These are phyloP conservation scores for Calocybe indica DNA, from an alignment of 768 basidiomycete genomes.

Conservation along the genomic window DNA sequence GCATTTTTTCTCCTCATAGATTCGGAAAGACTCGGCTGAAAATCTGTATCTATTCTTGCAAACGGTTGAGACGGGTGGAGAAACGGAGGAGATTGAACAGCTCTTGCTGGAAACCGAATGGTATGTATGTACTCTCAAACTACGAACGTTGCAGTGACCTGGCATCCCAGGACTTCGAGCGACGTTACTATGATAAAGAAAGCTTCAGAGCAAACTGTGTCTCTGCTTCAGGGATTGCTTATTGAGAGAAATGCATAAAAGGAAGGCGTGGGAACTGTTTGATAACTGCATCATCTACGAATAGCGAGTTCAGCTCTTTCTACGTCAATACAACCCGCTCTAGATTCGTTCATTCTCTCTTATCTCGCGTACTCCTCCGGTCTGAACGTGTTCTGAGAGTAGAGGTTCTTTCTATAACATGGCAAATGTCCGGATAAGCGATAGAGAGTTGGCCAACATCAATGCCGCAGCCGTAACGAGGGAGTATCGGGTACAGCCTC, in stretches of 20 bases:
- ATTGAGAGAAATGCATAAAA: not conserved
- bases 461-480: constrained; percentile 87
- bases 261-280: too few species aligned
- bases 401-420: constrained; percentile 16
- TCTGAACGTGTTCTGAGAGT: too few species aligned
- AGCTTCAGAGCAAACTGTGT: constrained; percentile 34
- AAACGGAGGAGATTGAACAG: constrained; percentile 63
- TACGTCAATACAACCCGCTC: too few species aligned
- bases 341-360: too few species aligned
- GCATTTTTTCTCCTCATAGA: constrained; percentile 30
- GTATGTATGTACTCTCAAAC: constrained; percentile 33
- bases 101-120: constrained; percentile 79
- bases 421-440: constrained; percentile 57
- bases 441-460: constrained; percentile 70
- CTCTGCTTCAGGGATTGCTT: constrained; percentile 20
- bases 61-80: constrained; percentile 56
- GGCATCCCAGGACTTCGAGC: constrained; percentile 38
- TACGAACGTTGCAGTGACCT: not conserved
- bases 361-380: too few species aligned
- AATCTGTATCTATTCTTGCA: constrained; percentile 76
- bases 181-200: constrained; percentile 31
- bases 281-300: too few species aligned
- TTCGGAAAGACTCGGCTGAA: constrained; percentile 79
- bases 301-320: too few species aligned
- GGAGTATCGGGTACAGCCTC: constrained; percentile 85